Evolutionary conservation across 306 rosid species (phyloP).

Genomic region (Albizia julibrissin): DNA sequence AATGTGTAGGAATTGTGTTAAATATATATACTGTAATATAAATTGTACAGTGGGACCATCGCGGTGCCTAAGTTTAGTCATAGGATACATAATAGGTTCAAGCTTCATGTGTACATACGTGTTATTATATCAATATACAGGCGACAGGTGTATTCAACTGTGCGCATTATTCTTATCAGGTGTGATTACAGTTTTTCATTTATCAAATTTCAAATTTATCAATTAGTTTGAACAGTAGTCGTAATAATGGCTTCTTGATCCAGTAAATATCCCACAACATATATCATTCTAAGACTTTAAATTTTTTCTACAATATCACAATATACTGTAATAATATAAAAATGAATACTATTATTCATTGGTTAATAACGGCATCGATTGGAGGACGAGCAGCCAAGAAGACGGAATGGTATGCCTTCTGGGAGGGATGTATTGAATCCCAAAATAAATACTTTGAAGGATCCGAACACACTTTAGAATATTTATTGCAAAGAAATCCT

Average conservation of each 20-base stretch:
- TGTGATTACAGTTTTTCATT: too few relatives aligned
- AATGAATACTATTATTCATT: background rate
- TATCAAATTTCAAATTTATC: too few relatives aligned
- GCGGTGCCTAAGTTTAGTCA: too few relatives aligned
- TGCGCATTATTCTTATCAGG: too few relatives aligned
- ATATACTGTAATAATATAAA: background rate
- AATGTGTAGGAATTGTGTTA: too few relatives aligned
- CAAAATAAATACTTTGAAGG: slow-evolving; percentile 62
- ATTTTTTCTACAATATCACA: background rate
- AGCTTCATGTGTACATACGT: too few relatives aligned
- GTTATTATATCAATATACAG: too few relatives aligned
- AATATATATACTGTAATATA: too few relatives aligned
- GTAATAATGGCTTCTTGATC: background rate
- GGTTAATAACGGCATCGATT: slow-evolving; percentile 44
- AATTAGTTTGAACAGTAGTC: too few relatives aligned
- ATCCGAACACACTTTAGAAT: slow-evolving; percentile 51
- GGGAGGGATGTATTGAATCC: slow-evolving; percentile 77
- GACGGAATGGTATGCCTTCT: slow-evolving; percentile 43
- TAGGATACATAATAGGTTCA: too few relatives aligned
- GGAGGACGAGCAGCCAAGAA: slow-evolving; percentile 31
- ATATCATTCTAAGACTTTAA: background rate
- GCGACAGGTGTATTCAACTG: too few relatives aligned
- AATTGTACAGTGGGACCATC: too few relatives aligned
- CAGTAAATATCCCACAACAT: background rate
- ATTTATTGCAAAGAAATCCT: slow-evolving; percentile 48